These are phyloP conservation scores for Groenewaldozyma salmanticensis DNA, from an alignment of 805 yeast species.

Conservation along the genomic window DNA sequence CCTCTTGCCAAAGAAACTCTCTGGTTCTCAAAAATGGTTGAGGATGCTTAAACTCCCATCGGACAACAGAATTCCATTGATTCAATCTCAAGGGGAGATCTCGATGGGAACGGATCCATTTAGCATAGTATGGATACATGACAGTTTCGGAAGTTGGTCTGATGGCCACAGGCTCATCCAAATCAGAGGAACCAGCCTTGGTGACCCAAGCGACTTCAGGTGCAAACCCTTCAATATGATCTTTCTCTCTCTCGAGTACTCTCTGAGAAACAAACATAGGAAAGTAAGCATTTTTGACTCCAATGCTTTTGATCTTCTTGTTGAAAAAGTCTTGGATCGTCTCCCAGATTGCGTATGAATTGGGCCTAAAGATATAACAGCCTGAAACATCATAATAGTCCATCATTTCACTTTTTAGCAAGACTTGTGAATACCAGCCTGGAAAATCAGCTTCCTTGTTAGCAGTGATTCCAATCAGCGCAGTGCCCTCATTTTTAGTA, in stretches of 20 bases:
- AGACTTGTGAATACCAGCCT: slow-evolving; percentile 94
- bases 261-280: slow-evolving; percentile 95
- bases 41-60: slow-evolving; percentile 99
- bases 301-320: slow-evolving; percentile 67
- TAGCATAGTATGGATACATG: slow-evolving; percentile 98
- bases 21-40: slow-evolving; percentile 98
- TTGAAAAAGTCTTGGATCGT: slow-evolving; percentile 83
- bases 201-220: slow-evolving; percentile 99
- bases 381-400: slow-evolving; percentile 99
- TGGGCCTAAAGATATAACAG: slow-evolving; percentile 95
- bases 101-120: slow-evolving; percentile 98
- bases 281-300: slow-evolving; percentile 92
- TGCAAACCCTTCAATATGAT: slow-evolving; percentile 97
- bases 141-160: slow-evolving; percentile 99
- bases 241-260: slow-evolving; percentile 95
- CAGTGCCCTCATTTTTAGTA: slow-evolving; percentile 48
- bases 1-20: slow-evolving; percentile 99
- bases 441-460: slow-evolving; percentile 89
- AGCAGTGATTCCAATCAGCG: slow-evolving; percentile 90
- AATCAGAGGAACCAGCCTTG: slow-evolving; percentile 83
- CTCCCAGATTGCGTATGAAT: slow-evolving; percentile 93
- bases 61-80: slow-evolving; percentile 99
- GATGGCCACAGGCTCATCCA: slow-evolving; percentile 97
- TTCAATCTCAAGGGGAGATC: slow-evolving; percentile 92
- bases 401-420: slow-evolving; percentile 95